Evolutionary conservation across 352 stramenopile species (phyloP), one percentile per base, ranked within the genome.

Genomic region (Phytophthora sp.): DNA sequence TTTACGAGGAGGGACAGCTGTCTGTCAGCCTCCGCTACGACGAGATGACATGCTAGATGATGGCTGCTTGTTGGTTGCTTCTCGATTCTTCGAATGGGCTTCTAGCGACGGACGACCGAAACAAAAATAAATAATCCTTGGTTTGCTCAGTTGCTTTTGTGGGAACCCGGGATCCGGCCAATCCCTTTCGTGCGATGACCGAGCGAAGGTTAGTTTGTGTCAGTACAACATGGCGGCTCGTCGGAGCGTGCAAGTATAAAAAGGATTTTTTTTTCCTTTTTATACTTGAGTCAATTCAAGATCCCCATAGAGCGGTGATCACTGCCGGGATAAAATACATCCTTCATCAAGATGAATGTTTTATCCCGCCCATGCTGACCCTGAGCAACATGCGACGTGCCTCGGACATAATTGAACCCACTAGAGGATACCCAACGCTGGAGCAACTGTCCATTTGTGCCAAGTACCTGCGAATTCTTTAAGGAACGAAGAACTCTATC

Each of bases 401-500:
- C 1, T 44, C 36, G 4, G 36, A 44, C 7, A 44, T 44, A 0
- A 20, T 21, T 23, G 36, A 44, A 7, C 44, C 44, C n/a, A 41
- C 15, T 0, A 11, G 41, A 35, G 31, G 16, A 24, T 63, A 50
- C 18, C 44, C 41, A 1, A 47, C 41, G 21, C 9, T 47, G n/a
- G 20, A 6, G 13, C 55, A 63, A 30, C 31, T 56, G 0, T 15
- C 42, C 7, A 55, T 50, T n/a, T 56, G 42, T 20, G 44, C 44
- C n/a, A 63, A 55, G 30, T 63, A 55, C 12, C 2, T 56, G 1
- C 33, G 55, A 0, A 24, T n/a, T 1, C 31, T 63, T 7, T 7
- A 59, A 9, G 52, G 52, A 4, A 42, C 51, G 0, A 59, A 59
- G 18, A 59, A 20, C 29, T 27, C 23, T 39, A 2, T n/a, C 26